Conservation (phyloP, 2,329 filamentous ascomycete species). For the Cytospora piceae region DNA sequence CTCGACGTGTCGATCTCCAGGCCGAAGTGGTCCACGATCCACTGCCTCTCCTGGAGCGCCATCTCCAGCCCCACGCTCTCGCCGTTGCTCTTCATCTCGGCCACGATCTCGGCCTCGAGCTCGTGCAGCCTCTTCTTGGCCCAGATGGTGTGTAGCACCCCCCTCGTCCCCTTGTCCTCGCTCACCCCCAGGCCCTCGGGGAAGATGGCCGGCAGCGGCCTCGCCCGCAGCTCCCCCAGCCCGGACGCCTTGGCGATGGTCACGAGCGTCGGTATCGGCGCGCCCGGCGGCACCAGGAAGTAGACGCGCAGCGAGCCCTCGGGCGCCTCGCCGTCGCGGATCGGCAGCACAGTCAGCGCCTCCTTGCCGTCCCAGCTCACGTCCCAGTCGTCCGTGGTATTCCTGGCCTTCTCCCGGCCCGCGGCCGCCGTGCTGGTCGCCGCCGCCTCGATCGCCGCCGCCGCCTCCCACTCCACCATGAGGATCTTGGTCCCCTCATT, state of each 20-base stretch:
- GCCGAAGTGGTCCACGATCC: conserved; percentile 84
- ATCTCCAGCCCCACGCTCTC: conserved; percentile 86
- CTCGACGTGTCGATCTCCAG: conserved; percentile 48
- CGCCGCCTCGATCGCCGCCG: conserved; percentile 26
- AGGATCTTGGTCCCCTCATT: conserved; percentile 88
- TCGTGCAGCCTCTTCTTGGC: conserved; percentile 79
- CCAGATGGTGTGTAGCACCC: conserved; percentile 89
- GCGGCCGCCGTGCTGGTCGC: conserved; percentile 20
- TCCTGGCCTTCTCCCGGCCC: conserved; percentile 4
- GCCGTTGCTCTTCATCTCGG: conserved; percentile 72
- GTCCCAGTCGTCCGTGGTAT: conserved; percentile 59
- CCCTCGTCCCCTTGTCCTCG: conserved; percentile 71
- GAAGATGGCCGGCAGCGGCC: conserved; percentile 86
- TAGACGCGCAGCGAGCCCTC: conserved; percentile 67
- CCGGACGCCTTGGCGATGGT: conserved; percentile 57
- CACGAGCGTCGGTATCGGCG: conserved; percentile 72
- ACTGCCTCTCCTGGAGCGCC: conserved; percentile 80
- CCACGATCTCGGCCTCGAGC: conserved; percentile 75
- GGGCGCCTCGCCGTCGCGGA: conserved; percentile 56
- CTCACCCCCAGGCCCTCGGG: conserved; percentile 69
- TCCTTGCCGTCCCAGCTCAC: conserved; percentile 84
- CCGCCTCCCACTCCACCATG: conserved; percentile 84
- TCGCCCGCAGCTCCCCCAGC: conserved; percentile 62
- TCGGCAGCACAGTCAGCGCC: conserved; percentile 62
- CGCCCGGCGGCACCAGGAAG: conserved; percentile 76